A percentile compares a stretch with the other conserved stretches of the same genome.
phyloP scores from a whole-genome alignment of 305 asterid species.

The Withania somnifera region DNA sequence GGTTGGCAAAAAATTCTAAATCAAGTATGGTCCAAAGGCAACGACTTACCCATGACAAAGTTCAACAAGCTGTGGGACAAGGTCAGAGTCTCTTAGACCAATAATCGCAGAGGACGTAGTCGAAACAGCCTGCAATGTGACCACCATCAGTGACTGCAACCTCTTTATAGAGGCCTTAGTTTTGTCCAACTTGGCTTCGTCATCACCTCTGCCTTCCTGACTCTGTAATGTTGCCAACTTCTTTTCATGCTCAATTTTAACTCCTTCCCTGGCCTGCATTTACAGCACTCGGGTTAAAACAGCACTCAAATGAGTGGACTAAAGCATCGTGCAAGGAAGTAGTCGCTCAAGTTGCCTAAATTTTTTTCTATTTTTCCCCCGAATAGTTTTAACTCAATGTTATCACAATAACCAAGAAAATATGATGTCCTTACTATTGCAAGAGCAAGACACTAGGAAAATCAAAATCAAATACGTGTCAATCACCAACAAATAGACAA shows the following conservation, averaged over 20 bases:
- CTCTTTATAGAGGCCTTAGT: constrained; percentile 76
- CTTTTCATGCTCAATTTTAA: constrained; percentile 82
- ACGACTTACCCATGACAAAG: constrained; percentile 88
- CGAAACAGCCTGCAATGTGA: constrained; percentile 91
- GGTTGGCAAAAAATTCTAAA: neutral
- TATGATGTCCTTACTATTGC: neutral
- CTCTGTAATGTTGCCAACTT: constrained; percentile 72
- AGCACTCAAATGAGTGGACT: neutral
- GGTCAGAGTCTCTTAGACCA: constrained; percentile 71
- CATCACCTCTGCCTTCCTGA: constrained; percentile 63
- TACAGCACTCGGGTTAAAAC: constrained; percentile 8
- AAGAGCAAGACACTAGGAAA: neutral
- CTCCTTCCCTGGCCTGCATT: constrained; percentile 82
- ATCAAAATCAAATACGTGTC: neutral
- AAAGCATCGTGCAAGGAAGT: neutral
- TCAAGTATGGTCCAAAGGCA: neutral
- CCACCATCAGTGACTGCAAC: constrained; percentile 75
- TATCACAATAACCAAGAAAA: neutral
- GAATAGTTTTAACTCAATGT: neutral
- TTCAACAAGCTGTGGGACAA: constrained; percentile 92
- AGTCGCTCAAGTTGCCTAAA: neutral
- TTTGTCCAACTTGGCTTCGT: constrained; percentile 77
- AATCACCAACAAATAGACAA: neutral
- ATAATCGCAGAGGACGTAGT: constrained; percentile 78
- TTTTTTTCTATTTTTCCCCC: neutral